Base-by-base conservation (phyloP, 2,329 filamentous ascomycete genomes). In the Aschersonia sp. region DNA sequence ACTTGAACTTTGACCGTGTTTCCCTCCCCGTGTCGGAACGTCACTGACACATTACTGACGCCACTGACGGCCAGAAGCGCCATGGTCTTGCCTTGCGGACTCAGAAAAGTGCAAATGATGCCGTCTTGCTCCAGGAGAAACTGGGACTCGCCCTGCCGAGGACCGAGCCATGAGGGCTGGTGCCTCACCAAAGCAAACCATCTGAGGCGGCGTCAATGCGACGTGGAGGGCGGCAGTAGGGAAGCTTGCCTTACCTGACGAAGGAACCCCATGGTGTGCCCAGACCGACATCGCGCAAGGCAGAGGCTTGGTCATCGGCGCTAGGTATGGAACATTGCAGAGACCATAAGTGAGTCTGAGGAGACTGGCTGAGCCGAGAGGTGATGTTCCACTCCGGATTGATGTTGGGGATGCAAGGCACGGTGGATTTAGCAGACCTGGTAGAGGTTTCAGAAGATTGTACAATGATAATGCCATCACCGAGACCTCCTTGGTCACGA, bases 141-240 rank as follows among this genome's bases (percentile, higher is more conserved):
- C 0, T 67, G 67, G 3, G 69, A 64, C 52, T 76, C 80, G 9
- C 89, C 89, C 61, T 96, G 89, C 40, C 88, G 73, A n/a, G 91
- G 91, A 5, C 84, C 87, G 9, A 95, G 68, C 91, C 91, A 97
- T 1, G 89, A 84, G 35, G 75, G 76, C 79, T 82, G 92, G 3
- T 86, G 70, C 20, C 89, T 79, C 4, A 94, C 81, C 9, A 95
- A 66, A 5, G 86, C 80, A 60, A 95, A 91, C 80, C 88, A 94
- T 55, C 84, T 78, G n/a, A 46, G 45, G 30, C 28, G 5, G n/a
- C 4, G 45, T 51, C 43, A 51, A 47, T 32, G 38, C 12, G 35
- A 4, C 35, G 35, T 12, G 31, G 31, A 28, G 20, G 9, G 28
- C 44, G n/a, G 7, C 35, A 12, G 35, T 9, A 2, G 35, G 7